Evolutionary conservation across 2,329 filamentous ascomycete genomes (phyloP).

Genomic region (Venturia pyrina): DNA sequence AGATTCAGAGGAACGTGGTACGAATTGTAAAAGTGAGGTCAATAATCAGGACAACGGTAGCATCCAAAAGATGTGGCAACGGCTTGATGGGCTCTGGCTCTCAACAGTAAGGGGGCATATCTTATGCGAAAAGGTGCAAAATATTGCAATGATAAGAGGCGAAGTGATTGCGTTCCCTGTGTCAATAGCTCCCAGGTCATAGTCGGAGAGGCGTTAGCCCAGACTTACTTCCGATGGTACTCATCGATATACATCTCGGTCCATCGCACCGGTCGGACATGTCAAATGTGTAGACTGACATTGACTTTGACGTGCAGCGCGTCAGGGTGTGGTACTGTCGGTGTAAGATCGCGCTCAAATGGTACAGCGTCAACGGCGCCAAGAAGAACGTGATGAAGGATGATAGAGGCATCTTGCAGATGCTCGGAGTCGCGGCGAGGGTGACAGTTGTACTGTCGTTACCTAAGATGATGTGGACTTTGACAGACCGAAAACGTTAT

Average conservation of each 20-base stretch:
- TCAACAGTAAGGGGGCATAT: neutral
- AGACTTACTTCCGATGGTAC: neutral
- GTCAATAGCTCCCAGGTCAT: neutral
- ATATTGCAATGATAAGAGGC: neutral
- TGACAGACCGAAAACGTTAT: neutral
- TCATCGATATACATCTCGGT: too few species aligned
- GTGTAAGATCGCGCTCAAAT: neutral
- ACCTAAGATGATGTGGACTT: neutral
- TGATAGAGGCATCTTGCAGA: neutral
- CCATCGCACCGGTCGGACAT: neutral
- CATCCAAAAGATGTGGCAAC: neutral
- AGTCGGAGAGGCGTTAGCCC: neutral
- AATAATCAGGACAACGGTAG: neutral
- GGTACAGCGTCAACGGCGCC: neutral
- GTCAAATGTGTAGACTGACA: neutral
- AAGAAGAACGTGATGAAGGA: neutral
- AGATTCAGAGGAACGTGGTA: neutral
- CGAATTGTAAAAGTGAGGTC: neutral
- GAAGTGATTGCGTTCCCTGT: neutral
- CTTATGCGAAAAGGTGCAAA: neutral
- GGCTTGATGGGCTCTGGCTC: neutral
- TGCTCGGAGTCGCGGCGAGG: neutral
- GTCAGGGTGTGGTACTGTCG: neutral
- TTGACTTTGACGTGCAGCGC: neutral
- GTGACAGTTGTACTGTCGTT: neutral